Evolutionary conservation across 768 basidiomycete species (phyloP).

Genomic region (Podaxis rugospora): DNA sequence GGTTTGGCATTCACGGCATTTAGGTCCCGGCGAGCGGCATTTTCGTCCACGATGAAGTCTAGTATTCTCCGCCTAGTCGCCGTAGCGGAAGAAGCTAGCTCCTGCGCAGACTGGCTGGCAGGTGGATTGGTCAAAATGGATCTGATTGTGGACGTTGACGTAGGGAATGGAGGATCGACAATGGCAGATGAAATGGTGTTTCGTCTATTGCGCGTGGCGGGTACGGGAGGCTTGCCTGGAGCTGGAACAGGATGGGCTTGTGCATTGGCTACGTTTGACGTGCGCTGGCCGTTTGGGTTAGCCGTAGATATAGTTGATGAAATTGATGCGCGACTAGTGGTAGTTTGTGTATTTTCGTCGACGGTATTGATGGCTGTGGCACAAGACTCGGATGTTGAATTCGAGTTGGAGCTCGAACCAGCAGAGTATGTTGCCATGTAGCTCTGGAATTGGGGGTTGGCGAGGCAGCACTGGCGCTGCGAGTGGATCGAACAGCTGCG

Average conservation of each 20-base stretch:
- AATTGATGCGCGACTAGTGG: not conserved
- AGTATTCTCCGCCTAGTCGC: not conserved
- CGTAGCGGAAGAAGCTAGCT: not conserved
- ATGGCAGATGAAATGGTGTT: not conserved
- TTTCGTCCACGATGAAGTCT: not conserved
- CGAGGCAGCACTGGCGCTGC: conserved; percentile 1
- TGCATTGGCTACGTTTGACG: not conserved
- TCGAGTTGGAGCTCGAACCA: not conserved
- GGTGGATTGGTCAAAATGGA: not conserved
- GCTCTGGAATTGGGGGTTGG: not conserved
- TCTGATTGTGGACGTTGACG: not conserved
- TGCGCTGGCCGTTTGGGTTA: not conserved
- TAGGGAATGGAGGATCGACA: not conserved
- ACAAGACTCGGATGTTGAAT: not conserved
- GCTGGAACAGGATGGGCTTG: not conserved
- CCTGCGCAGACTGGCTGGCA: not conserved
- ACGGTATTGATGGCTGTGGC: not conserved
- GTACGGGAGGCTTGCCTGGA: not conserved
- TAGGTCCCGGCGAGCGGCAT: not conserved
- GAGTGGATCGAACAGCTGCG: conserved; percentile 15
- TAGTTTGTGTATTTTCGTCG: not conserved
- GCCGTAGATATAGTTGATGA: not conserved
- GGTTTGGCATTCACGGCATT: not conserved
- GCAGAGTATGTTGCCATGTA: not conserved
- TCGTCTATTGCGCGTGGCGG: not conserved